These are phyloP conservation scores for Calonectria montana DNA, from an alignment of 2,329 filamentous ascomycete genomes.

Conservation along the genomic window DNA sequence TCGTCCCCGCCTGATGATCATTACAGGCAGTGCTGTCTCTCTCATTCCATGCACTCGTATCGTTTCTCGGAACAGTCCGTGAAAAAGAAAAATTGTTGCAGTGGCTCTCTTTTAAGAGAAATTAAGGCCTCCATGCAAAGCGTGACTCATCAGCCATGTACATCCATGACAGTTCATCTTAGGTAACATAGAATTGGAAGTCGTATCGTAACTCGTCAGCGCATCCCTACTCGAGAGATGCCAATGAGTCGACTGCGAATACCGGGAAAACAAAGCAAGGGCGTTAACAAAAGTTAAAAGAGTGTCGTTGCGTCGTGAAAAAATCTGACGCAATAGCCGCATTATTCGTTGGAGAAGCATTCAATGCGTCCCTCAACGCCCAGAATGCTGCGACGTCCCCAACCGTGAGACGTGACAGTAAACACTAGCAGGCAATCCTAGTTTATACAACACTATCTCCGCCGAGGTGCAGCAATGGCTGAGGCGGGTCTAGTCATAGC, in stretches of 20 bases:
- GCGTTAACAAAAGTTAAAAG: constrained; percentile 31
- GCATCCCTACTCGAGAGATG: constrained; percentile 43
- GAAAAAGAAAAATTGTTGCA: constrained; percentile 39
- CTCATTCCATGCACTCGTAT: constrained; percentile 45
- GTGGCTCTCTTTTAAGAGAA: constrained; percentile 31
- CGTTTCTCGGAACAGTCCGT: constrained; percentile 42
- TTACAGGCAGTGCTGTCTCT: constrained; percentile 51
- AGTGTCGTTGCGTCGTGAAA: constrained; percentile 28
- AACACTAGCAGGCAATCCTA: constrained; percentile 4
- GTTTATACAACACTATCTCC: constrained; percentile 47
- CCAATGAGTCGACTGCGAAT: constrained; percentile 45
- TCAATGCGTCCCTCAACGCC: constrained; percentile 11
- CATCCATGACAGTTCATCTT: constrained; percentile 50
- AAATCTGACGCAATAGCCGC: constrained; percentile 5
- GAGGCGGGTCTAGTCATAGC: constrained; percentile 60
- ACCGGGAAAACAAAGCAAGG: constrained; percentile 41
- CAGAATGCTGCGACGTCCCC: constrained; percentile 17
- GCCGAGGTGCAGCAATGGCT: constrained; percentile 54
- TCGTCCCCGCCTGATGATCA: constrained; percentile 50
- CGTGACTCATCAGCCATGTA: constrained; percentile 59
- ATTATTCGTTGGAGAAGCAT: constrained; percentile 23
- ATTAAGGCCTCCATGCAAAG: constrained; percentile 55
- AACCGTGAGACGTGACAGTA: constrained; percentile 5
- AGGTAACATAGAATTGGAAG: constrained; percentile 49
- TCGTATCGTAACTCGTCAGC: constrained; percentile 53